Percentiles rank a stretch among this genome's conserved stretches.
Conservation (phyloP, 2,329 filamentous ascomycete species). For the Colletotrichum salicis region DNA sequence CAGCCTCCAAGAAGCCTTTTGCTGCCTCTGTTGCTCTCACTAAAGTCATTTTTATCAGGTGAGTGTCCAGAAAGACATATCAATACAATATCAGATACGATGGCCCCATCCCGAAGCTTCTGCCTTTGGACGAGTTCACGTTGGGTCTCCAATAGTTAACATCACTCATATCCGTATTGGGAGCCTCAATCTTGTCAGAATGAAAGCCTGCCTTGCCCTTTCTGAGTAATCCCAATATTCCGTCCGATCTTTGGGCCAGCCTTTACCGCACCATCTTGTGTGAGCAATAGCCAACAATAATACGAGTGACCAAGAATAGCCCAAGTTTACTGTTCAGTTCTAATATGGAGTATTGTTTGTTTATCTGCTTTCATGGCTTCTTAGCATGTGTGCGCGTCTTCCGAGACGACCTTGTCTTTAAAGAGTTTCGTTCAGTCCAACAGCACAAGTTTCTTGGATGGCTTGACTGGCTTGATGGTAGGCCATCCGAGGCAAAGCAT, state of each 20-base stretch:
- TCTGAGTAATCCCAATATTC: no score
- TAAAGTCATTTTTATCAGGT: neutral
- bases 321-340: neutral
- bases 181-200: no score
- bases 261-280: no score
- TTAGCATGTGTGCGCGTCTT: conserved; percentile 21
- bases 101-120: neutral
- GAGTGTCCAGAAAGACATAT: neutral
- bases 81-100: conserved; percentile 5
- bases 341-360: conserved; percentile 2
- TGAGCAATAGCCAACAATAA: neutral
- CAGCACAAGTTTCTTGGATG: conserved; percentile 12
- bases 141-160: neutral
- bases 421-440: conserved; percentile 19
- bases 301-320: no score
- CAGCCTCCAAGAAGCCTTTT: conserved; percentile 24
- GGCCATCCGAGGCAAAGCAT: conserved; percentile 12
- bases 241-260: no score
- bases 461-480: conserved; percentile 20
- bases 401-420: conserved; percentile 27
- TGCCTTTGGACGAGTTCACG: neutral
- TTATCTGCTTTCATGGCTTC: conserved; percentile 9
- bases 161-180: neutral
- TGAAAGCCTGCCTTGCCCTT: no score
- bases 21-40: conserved; percentile 13